Conservation (phyloP, 345 rosid genomes). For the Lenwebbia sp. region DNA sequence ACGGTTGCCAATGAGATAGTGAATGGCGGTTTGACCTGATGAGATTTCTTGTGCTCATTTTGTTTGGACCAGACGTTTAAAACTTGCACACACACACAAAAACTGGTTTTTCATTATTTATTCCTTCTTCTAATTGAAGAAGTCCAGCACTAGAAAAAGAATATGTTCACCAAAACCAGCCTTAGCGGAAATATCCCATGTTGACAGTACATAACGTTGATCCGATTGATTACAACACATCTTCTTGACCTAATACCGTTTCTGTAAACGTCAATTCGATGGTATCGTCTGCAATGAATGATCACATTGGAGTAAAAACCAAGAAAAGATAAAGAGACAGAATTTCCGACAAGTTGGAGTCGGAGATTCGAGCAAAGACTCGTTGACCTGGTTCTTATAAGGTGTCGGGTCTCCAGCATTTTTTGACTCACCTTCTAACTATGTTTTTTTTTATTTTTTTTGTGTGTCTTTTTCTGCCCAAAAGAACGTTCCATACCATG, state of each 20-base stretch:
- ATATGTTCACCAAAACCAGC: neutral
- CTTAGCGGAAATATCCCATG: neutral
- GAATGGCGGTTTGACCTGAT: neutral
- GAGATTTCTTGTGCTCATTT: neutral
- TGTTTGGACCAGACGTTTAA: neutral
- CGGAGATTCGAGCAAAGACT: too few species aligned
- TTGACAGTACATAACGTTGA: too few species aligned
- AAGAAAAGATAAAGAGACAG: too few species aligned
- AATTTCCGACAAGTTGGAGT: too few species aligned
- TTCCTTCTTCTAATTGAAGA: neutral
- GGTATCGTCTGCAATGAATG: too few species aligned
- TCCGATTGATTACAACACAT: neutral
- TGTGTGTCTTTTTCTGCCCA: neutral
- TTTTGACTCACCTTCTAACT: neutral
- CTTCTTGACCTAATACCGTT: neutral
- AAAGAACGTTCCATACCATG: neutral
- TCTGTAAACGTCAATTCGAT: too few species aligned
- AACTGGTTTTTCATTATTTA: neutral
- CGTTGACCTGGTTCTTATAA: too few species aligned
- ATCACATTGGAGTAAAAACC: too few species aligned
- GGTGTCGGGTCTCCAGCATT: too few species aligned
- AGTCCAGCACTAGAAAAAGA: neutral
- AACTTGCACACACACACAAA: neutral
- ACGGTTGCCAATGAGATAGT: neutral
- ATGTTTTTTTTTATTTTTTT: too few species aligned